Evolutionary conservation across 306 rosid species (phyloP).

Genomic region (Ceratonia siliqua): DNA sequence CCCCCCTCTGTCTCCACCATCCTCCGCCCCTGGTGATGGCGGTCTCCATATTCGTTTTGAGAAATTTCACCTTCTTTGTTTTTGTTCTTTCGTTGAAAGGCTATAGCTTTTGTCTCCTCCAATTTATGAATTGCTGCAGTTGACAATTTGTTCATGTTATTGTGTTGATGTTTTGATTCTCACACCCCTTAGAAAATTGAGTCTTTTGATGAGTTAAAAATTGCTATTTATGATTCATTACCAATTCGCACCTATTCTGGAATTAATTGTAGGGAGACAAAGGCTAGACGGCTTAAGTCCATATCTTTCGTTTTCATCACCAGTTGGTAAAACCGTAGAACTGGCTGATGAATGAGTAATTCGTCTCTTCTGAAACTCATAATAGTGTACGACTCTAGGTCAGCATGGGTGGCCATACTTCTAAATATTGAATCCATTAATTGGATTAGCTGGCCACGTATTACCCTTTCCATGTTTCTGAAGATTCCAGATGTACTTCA

Average conservation of each 20-base stretch:
- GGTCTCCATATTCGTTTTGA: background rate
- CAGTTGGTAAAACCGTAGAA: background rate
- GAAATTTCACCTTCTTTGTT: background rate
- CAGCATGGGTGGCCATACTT: background rate
- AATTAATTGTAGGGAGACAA: background rate
- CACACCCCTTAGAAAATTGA: background rate
- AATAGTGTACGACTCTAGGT: background rate
- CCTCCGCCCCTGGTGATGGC: no score
- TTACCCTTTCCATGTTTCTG: background rate
- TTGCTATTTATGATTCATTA: background rate
- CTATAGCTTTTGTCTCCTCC: background rate
- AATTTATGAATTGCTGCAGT: background rate
- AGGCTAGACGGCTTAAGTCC: background rate
- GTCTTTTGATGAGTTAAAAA: background rate
- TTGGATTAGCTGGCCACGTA: background rate
- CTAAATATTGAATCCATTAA: conserved; percentile 14
- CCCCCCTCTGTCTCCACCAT: no score
- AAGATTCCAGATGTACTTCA: background rate
- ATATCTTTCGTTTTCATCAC: background rate
- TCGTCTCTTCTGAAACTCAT: conserved; percentile 9
- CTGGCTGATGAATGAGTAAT: conserved; percentile 6
- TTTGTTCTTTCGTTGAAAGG: background rate
- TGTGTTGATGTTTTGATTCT: background rate
- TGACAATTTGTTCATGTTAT: background rate
- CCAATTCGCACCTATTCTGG: background rate